A percentile compares a stretch with the other conserved stretches of the same genome.
These are phyloP conservation scores for Hebeloma cylindrosporum DNA, from an alignment of 768 basidiomycete species.

Conservation along the genomic window DNA sequence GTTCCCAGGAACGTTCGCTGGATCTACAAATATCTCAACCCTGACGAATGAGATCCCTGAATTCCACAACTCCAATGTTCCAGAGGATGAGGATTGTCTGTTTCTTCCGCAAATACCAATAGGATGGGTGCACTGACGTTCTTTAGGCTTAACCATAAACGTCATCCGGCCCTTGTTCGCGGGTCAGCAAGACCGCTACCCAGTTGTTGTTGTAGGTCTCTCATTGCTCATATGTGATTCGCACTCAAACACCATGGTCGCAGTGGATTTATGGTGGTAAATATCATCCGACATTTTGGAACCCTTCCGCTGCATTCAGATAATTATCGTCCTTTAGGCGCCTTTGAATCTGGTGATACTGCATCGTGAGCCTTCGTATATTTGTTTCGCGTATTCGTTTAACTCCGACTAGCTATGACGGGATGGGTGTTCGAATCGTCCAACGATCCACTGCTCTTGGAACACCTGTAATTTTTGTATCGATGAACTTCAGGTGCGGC, in stretches of 20 bases:
- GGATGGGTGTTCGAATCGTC: conserved; percentile 32
- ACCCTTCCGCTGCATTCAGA: too few relatives aligned
- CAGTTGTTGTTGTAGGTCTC: conserved; percentile 50
- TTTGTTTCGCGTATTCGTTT: not conserved
- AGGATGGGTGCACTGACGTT: not conserved
- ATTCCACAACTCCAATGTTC: conserved; percentile 26
- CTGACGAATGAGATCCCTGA: conserved; percentile 31
- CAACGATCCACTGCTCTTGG: conserved; percentile 39
- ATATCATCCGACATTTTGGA: not conserved
- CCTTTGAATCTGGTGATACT: conserved; percentile 22
- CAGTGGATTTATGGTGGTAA: conserved; percentile 47
- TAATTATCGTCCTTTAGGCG: conserved; percentile 14
- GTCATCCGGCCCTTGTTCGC: conserved; percentile 44
- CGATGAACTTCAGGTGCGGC: conserved; percentile 46
- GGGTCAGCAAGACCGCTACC: conserved; percentile 35
- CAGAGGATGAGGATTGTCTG: conserved; percentile 47
- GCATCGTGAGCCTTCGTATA: conserved; percentile 5
- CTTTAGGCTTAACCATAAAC: conserved; percentile 49
- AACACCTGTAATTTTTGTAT: conserved; percentile 47
- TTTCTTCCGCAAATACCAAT: not conserved
- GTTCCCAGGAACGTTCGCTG: conserved; percentile 30
- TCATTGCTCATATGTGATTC: too few relatives aligned
- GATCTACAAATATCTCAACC: conserved; percentile 30
- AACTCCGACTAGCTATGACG: conserved; percentile 35
- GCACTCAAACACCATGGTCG: not conserved